A percentile compares a stretch with the other conserved stretches of the same genome.
phyloP scores from a whole-genome alignment of 2,329 filamentous ascomycete species.

The Neoarthrinium moseri region DNA sequence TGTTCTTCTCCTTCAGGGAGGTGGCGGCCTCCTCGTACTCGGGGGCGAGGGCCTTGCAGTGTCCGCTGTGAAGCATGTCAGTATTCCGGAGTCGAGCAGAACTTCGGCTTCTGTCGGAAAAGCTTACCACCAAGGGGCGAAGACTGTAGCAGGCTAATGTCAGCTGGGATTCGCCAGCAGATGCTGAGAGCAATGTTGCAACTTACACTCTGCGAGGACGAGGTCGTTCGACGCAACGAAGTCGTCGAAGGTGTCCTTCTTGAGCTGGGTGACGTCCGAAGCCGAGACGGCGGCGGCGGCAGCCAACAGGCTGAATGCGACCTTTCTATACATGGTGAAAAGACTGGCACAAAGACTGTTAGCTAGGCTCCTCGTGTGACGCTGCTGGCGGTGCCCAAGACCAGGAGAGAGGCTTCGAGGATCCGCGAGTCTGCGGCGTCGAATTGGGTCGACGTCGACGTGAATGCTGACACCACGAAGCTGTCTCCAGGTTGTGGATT shows the following conservation, averaged over 20 bases:
- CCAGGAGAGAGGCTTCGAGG: too few relatives aligned
- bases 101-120: background rate
- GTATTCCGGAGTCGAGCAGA: background rate
- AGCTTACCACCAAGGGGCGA: conserved; percentile 77
- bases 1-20: conserved; percentile 82
- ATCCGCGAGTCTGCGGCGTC: too few relatives aligned
- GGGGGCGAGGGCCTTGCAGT: conserved; percentile 96
- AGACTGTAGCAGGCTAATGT: conserved; percentile 58
- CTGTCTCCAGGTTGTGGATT: background rate
- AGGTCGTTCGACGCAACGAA: conserved; percentile 86
- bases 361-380: too few relatives aligned
- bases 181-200: background rate
- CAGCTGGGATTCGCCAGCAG: conserved; percentile 25
- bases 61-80: conserved; percentile 47
- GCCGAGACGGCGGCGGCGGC: conserved; percentile 58
- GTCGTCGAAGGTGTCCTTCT: conserved; percentile 80
- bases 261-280: conserved; percentile 84
- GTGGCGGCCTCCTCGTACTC: conserved; percentile 89
- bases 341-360: background rate
- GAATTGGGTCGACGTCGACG: too few relatives aligned
- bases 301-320: conserved; percentile 54
- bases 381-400: too few relatives aligned
- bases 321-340: conserved; percentile 27
- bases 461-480: too few relatives aligned
- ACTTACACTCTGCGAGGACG: conserved; percentile 90